Percentiles rank a stretch among this genome's conserved stretches.
Evolutionary conservation across 805 yeast species (phyloP).

Genomic region (Pichia sporocuriosa): DNA sequence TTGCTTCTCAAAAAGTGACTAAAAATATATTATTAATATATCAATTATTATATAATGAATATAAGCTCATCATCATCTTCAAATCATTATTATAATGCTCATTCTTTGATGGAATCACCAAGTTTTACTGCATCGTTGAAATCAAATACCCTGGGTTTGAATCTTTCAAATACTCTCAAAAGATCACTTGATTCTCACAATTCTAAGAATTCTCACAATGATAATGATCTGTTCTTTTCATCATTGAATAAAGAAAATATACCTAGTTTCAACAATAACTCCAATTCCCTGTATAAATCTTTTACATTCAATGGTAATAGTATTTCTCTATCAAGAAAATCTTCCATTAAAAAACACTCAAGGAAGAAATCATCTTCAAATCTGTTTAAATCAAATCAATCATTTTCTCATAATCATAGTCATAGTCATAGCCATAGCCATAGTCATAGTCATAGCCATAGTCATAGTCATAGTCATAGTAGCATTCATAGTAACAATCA

Average conservation of each 20-base stretch:
- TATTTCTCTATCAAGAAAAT: constrained; percentile 6
- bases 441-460: not conserved
- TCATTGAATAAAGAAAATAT: constrained; percentile 8
- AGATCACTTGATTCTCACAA: constrained; percentile 1
- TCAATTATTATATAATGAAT: too few species aligned
- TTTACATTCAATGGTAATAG: constrained; percentile 3
- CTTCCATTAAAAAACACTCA: constrained; percentile 6
- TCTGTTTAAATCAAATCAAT: constrained; percentile 1
- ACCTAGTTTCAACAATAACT: not conserved
- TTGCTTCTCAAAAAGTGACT: too few species aligned
- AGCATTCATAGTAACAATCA: not conserved
- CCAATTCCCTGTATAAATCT: constrained; percentile 7
- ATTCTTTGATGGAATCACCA: constrained; percentile 1
- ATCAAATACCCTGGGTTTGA: not conserved
- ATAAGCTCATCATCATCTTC: not conserved
- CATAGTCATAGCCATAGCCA: constrained; percentile 6
- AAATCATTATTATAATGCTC: not conserved
- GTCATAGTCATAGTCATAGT: not conserved
- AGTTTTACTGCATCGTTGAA: constrained; percentile 2
- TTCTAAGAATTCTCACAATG: not conserved
- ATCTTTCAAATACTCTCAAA: not conserved
- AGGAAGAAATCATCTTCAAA: constrained; percentile 8
- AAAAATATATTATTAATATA: too few species aligned
- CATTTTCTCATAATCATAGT: constrained; percentile 3
- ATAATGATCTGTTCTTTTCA: constrained; percentile 3